phyloP scores from a whole-genome alignment of 225 moss, liverwort and hornwort species.

The Polytrichum formosum region DNA sequence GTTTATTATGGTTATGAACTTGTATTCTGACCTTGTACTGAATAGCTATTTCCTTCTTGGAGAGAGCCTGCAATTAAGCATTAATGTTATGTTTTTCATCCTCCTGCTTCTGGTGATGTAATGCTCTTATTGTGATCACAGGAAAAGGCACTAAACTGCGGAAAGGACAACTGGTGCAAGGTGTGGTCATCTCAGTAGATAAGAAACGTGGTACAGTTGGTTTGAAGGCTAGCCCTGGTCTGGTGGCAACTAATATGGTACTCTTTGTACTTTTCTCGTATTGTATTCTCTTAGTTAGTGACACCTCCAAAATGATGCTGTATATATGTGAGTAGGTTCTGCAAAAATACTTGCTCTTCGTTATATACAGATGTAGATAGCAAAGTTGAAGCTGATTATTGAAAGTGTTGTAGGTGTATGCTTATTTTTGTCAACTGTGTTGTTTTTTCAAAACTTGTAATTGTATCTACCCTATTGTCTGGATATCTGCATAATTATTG shows the following conservation, averaged over 20 bases:
- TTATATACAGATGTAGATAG: too few species aligned
- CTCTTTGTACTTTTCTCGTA: background rate
- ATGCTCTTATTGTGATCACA: constrained; percentile 31
- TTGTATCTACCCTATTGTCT: too few species aligned
- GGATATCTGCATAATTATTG: too few species aligned
- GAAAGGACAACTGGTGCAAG: constrained; percentile 78
- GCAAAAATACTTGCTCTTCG: too few species aligned
- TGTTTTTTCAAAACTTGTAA: too few species aligned
- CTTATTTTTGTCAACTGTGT: too few species aligned
- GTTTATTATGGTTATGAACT: background rate
- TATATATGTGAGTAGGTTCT: too few species aligned
- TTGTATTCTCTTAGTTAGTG: constrained; percentile 10
- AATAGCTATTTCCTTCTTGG: too few species aligned
- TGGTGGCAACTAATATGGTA: constrained; percentile 72
- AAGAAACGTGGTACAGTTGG: constrained; percentile 76
- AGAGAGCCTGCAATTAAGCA: too few species aligned
- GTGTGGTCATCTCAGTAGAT: constrained; percentile 78
- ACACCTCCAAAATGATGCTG: background rate
- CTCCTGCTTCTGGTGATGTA: background rate
- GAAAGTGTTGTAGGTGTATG: too few species aligned
- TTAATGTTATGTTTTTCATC: too few species aligned
- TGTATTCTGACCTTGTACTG: background rate
- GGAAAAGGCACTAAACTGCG: constrained; percentile 57
- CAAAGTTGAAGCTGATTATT: too few species aligned
- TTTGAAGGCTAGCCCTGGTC: constrained; percentile 60